Percentiles rank a stretch among this genome's conserved stretches.
Conservation (phyloP, 176 grass and related monocot genomes). For the Puya raimondii region DNA sequence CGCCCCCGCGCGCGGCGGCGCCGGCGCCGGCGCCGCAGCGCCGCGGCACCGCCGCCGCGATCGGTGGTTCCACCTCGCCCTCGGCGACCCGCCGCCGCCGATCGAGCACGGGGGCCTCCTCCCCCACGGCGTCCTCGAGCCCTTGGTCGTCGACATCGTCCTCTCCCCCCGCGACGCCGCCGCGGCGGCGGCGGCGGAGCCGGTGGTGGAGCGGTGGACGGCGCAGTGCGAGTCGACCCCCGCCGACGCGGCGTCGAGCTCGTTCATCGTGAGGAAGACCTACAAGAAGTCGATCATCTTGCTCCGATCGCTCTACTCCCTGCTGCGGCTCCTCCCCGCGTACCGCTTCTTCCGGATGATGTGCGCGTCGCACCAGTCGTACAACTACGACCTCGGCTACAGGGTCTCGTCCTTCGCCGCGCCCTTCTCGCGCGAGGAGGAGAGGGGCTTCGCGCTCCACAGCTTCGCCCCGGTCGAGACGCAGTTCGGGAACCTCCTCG, state of each 20-base stretch:
- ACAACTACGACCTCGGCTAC: constrained; percentile 83
- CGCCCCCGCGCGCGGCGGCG: not conserved
- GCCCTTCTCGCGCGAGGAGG: constrained; percentile 68
- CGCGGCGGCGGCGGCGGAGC: not conserved
- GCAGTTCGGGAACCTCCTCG: constrained; percentile 55
- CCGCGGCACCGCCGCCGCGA: constrained; percentile 19
- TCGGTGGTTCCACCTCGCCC: constrained; percentile 23
- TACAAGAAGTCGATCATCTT: constrained; percentile 16
- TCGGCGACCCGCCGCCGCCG: constrained; percentile 6
- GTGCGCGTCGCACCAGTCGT: constrained; percentile 52
- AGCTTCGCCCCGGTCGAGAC: constrained; percentile 67
- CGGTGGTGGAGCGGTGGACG: constrained; percentile 16
- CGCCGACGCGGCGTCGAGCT: not conserved
- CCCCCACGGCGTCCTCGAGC: constrained; percentile 5
- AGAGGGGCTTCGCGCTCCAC: constrained; percentile 38
- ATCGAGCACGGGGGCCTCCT: not conserved
- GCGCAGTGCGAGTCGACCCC: constrained; percentile 7
- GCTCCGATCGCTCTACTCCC: not conserved
- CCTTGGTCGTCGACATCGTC: constrained; percentile 17
- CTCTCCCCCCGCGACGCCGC: not conserved
- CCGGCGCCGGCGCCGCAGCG: not conserved
- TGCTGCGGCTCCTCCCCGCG: not conserved
- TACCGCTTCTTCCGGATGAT: constrained; percentile 29
- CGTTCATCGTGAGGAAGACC: constrained; percentile 2
- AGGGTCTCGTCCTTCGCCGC: constrained; percentile 46